Conservation (phyloP, 768 basidiomycete species). For the Clathrus columnatus region DNA sequence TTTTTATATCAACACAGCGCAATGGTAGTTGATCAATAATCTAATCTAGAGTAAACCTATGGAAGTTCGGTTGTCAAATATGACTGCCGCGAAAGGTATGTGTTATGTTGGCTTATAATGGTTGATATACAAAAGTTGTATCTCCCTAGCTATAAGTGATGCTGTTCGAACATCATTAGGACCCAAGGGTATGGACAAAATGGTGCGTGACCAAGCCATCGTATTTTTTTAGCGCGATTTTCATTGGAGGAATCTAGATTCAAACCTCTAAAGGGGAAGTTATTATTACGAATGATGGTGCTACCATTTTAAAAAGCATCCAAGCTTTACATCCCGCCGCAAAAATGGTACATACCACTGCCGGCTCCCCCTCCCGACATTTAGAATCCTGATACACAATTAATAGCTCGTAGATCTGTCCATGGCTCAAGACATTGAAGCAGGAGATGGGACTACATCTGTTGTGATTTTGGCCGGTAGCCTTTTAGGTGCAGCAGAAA, state of each 20-base stretch:
- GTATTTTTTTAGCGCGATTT: neutral
- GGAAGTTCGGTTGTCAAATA: slow-evolving; percentile 94
- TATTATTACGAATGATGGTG: slow-evolving; percentile 97
- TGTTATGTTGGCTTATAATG: neutral
- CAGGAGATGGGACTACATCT: slow-evolving; percentile 96
- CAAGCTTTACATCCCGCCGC: slow-evolving; percentile 97
- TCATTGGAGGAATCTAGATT: slow-evolving; percentile 46
- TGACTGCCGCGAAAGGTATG: slow-evolving; percentile 95
- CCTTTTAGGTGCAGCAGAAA: slow-evolving; percentile 89
- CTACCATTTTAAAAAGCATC: slow-evolving; percentile 92
- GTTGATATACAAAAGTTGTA: slow-evolving; percentile 3
- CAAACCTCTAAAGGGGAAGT: slow-evolving; percentile 95
- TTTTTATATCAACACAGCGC: neutral
- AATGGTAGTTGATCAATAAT: slow-evolving; percentile 15
- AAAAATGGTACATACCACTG: slow-evolving; percentile 62
- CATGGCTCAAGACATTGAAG: slow-evolving; percentile 96
- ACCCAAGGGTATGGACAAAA: slow-evolving; percentile 99
- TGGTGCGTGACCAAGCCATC: slow-evolving; percentile 44
- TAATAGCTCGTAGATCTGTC: slow-evolving; percentile 90
- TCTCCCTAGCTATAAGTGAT: slow-evolving; percentile 79
- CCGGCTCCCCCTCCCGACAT: neutral
- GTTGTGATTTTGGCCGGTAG: slow-evolving; percentile 96
- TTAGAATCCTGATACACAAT: slow-evolving; percentile 2
- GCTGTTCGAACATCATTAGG: slow-evolving; percentile 95
- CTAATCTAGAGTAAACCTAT: slow-evolving; percentile 84